These are phyloP conservation scores for Flaveria robusta DNA, from an alignment of 129 eudicot genomes.

Conservation along the genomic window DNA sequence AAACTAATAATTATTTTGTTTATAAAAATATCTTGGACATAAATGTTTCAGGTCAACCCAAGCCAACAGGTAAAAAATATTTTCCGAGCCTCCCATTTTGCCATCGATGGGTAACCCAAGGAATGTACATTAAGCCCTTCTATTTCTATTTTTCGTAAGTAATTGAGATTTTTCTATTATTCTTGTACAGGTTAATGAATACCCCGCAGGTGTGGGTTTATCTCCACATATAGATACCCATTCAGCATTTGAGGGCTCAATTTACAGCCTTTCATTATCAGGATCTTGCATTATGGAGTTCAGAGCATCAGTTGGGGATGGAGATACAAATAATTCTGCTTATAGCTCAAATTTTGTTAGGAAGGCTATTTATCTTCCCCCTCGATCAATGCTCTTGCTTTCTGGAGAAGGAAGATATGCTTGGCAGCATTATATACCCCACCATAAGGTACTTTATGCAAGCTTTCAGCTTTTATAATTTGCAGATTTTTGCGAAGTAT, in stretches of 20 bases:
- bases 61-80: not conserved
- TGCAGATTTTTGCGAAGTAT: not conserved
- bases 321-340: slow-evolving; percentile 38
- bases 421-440: slow-evolving; percentile 98
- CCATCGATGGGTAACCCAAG: not conserved
- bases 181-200: slow-evolving; percentile 81
- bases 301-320: slow-evolving; percentile 48
- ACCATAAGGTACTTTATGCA: slow-evolving; percentile 72
- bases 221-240: slow-evolving; percentile 98
- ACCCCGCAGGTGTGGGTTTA: slow-evolving; percentile 94
- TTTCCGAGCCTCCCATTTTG: not conserved
- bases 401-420: slow-evolving; percentile 95
- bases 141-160: slow-evolving; percentile 1
- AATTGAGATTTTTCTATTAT: not conserved
- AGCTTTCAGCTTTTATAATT: slow-evolving; percentile 11
- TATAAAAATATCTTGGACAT: not conserved
- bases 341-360: slow-evolving; percentile 41
- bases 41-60: not conserved
- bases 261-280: slow-evolving; percentile 91
- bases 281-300: slow-evolving; percentile 99
- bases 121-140: not conserved
- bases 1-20: not conserved
- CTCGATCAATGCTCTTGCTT: slow-evolving; percentile 80
- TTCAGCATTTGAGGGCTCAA: slow-evolving; percentile 90
- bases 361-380: slow-evolving; percentile 83